Evolutionary conservation across 2,329 filamentous ascomycete genomes (phyloP).

Genomic region (Ascochyta koolunga): DNA sequence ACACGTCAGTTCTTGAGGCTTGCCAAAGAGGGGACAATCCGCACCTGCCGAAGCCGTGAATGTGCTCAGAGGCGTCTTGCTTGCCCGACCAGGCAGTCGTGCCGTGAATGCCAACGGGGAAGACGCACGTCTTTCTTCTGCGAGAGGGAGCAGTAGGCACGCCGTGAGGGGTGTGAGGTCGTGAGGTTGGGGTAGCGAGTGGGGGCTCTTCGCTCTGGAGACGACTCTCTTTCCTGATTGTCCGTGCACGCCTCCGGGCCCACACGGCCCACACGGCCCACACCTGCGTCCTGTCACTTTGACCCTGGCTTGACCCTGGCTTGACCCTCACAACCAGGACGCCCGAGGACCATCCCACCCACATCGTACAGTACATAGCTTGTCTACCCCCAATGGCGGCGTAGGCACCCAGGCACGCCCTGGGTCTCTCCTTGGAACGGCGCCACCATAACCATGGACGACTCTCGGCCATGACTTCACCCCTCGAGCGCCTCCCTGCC

Average conservation of each 20-base stretch:
- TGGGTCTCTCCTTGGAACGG: background rate
- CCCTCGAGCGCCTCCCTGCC: constrained; percentile 34
- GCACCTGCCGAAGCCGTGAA: constrained; percentile 8
- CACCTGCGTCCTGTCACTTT: no score
- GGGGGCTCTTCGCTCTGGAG: constrained; percentile 11
- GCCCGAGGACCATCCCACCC: constrained; percentile 2
- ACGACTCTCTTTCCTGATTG: constrained; percentile 2
- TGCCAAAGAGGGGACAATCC: constrained; percentile 1
- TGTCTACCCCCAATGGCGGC: no score
- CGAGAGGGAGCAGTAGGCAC: background rate
- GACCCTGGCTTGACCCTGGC: no score
- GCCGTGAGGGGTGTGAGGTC: background rate
- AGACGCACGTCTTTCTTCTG: background rate
- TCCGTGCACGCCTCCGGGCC: constrained; percentile 7
- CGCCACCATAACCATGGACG: constrained; percentile 2
- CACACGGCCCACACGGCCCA: no score
- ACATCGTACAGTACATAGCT: no score
- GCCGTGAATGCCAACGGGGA: background rate
- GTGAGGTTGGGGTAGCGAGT: constrained; percentile 8
- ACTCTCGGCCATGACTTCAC: constrained; percentile 27
- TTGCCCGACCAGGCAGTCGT: constrained; percentile 11
- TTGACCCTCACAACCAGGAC: no score
- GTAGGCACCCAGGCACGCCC: background rate
- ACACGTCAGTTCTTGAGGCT: constrained; percentile 10
- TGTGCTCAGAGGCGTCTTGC: constrained; percentile 1